Conservation (phyloP, 2,329 filamentous ascomycete species). For the Penicillium sp. region DNA sequence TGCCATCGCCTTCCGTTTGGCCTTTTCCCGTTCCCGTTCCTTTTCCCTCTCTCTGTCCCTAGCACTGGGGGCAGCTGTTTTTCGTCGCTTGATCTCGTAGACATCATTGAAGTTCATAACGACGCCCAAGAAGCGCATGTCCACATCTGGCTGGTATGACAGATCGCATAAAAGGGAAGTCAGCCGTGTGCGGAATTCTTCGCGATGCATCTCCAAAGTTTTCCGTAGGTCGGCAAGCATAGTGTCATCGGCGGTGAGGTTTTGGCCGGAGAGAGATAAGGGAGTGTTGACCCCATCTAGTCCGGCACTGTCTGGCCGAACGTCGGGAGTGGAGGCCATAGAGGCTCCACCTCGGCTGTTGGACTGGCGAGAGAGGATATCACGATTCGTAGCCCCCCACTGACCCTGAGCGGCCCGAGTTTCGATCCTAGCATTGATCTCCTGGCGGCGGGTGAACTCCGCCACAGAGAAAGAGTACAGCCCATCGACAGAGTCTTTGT, state of each 20-base stretch:
- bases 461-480: conserved; percentile 94
- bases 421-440: conserved; percentile 73
- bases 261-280: conserved; percentile 37
- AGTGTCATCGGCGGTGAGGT: conserved; percentile 52
- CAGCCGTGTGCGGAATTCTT: conserved; percentile 74
- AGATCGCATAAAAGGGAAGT: conserved; percentile 85
- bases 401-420: conserved; percentile 64
- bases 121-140: conserved; percentile 92
- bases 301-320: conserved; percentile 20
- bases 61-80: conserved; percentile 30
- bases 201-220: conserved; percentile 70
- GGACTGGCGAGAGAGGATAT: conserved; percentile 39
- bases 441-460: conserved; percentile 90
- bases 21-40: conserved; percentile 24
- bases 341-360: conserved; percentile 30
- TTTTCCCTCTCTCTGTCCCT: conserved; percentile 35
- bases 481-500: conserved; percentile 89
- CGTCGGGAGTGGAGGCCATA: conserved; percentile 30
- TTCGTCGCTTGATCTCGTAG: conserved; percentile 72
- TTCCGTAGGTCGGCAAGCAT: conserved; percentile 75
- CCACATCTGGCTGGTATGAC: conserved; percentile 88
- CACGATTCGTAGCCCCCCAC: conserved; percentile 64
- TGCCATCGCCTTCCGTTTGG: conserved; percentile 26
- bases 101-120: conserved; percentile 99
- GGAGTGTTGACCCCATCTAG: conserved; percentile 38